Evolutionary conservation across 2,329 filamentous ascomycete genomes (phyloP).

Genomic region (Pseudogymnoascus sp.): DNA sequence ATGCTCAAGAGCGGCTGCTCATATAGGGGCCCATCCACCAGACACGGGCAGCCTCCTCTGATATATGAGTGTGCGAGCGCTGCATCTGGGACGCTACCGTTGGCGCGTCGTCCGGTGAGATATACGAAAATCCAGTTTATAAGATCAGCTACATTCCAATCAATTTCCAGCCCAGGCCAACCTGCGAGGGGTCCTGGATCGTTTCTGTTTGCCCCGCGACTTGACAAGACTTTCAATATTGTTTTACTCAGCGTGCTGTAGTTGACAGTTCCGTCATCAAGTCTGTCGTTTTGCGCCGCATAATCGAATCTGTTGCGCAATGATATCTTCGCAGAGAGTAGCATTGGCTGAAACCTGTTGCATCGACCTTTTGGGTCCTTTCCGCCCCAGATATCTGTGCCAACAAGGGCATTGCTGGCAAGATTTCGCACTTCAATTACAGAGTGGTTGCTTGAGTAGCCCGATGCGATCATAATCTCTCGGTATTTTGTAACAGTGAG

Average conservation of each 20-base stretch:
- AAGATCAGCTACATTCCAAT: conserved; percentile 9
- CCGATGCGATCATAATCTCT: background rate
- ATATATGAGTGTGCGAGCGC: conserved; percentile 3
- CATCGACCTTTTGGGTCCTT: conserved; percentile 61
- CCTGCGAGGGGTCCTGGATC: conserved; percentile 1
- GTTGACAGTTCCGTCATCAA: conserved; percentile 65
- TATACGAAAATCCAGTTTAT: conserved; percentile 11
- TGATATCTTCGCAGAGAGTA: conserved; percentile 52
- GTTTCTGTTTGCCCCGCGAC: conserved; percentile 6
- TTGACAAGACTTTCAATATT: conserved; percentile 38
- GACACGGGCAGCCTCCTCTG: conserved; percentile 20
- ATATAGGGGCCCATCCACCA: conserved; percentile 24
- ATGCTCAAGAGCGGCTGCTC: conserved; percentile 31
- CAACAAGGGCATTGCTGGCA: conserved; percentile 46
- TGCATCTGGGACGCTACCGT: conserved; percentile 3
- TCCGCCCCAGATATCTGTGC: conserved; percentile 20
- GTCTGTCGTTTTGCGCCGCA: conserved; percentile 50
- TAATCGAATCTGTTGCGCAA: conserved; percentile 48
- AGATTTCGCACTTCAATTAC: conserved; percentile 56
- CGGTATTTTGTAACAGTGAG: conserved; percentile 2
- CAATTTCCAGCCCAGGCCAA: conserved; percentile 5
- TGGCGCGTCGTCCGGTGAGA: conserved; percentile 7
- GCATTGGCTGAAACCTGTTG: conserved; percentile 51
- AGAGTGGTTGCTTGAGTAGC: conserved; percentile 28
- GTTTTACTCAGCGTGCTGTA: conserved; percentile 65